A percentile compares a stretch with the other conserved stretches of the same genome.
phyloP scores from a whole-genome alignment of 768 basidiomycete genomes.

The Tricholoma bakamatsutake region DNA sequence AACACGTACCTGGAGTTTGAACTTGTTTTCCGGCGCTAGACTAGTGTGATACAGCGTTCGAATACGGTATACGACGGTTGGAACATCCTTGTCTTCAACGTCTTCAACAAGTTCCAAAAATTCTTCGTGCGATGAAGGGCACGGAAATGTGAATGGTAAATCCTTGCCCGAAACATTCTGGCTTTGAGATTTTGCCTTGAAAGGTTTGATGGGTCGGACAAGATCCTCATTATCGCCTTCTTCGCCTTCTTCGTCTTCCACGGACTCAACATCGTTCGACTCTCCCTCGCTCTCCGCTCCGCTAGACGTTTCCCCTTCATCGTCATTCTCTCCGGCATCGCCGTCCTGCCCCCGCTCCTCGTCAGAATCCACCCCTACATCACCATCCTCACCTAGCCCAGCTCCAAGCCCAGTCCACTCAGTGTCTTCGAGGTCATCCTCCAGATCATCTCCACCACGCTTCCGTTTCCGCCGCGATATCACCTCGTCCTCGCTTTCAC shows the following conservation, averaged over 20 bases:
- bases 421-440: conserved; percentile 71
- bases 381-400: conserved; percentile 35
- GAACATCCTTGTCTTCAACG: conserved; percentile 66
- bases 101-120: conserved; percentile 78
- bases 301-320: conserved; percentile 23
- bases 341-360: conserved; percentile 33
- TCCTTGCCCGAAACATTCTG: conserved; percentile 41
- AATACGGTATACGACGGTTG: conserved; percentile 83
- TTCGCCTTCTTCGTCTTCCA: conserved; percentile 19
- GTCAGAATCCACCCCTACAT: conserved; percentile 26
- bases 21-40: conserved; percentile 86
- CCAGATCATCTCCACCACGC: conserved; percentile 79
- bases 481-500: conserved; percentile 57
- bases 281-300: background rate
- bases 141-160: conserved; percentile 90
- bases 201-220: conserved; percentile 21
- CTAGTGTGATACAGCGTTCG: conserved; percentile 89
- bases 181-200: conserved; percentile 27
- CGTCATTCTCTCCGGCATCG: conserved; percentile 35
- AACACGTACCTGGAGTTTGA: conserved; percentile 74
- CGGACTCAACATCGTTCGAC: background rate
- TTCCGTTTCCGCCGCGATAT: conserved; percentile 41
- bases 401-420: conserved; percentile 35
- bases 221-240: conserved; percentile 37
- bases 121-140: conserved; percentile 82